These are phyloP conservation scores for Elaeis guineensis DNA, from an alignment of 176 grass and related monocot genomes.

Conservation along the genomic window DNA sequence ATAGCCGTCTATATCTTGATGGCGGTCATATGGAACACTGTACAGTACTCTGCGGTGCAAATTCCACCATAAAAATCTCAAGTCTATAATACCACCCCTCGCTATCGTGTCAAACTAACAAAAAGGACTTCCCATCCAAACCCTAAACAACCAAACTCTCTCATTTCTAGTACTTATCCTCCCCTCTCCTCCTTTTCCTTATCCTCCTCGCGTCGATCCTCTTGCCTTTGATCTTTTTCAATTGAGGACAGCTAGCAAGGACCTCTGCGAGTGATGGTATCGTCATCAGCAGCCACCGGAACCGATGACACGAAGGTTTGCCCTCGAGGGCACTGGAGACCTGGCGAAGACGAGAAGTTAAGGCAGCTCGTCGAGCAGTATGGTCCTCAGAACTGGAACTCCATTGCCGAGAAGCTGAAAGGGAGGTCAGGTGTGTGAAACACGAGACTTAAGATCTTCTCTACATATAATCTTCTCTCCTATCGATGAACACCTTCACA, in stretches of 20 bases:
- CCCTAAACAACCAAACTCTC: conserved; percentile 25
- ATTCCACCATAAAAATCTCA: too few relatives aligned
- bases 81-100: conserved; percentile 8
- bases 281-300: conserved; percentile 44
- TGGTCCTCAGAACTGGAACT: conserved; percentile 95
- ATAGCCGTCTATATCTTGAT: too few relatives aligned
- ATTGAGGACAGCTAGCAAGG: neutral
- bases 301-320: conserved; percentile 55
- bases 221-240: neutral
- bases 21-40: too few relatives aligned
- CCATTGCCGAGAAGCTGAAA: conserved; percentile 80
- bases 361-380: conserved; percentile 67
- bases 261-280: conserved; percentile 24
- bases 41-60: conserved; percentile 5
- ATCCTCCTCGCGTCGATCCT: neutral
- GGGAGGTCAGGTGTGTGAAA: conserved; percentile 72
- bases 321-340: conserved; percentile 76
- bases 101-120: conserved; percentile 71
- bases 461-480: too few relatives aligned
- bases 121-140: conserved; percentile 53
- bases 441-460: too few relatives aligned
- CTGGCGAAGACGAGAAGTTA: conserved; percentile 76
- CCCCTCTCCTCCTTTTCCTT: neutral
- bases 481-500: too few relatives aligned
- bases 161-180: conserved; percentile 1